Conservation (phyloP, 2,329 filamentous ascomycete genomes). For the Fonsecaea multimorphosa region DNA sequence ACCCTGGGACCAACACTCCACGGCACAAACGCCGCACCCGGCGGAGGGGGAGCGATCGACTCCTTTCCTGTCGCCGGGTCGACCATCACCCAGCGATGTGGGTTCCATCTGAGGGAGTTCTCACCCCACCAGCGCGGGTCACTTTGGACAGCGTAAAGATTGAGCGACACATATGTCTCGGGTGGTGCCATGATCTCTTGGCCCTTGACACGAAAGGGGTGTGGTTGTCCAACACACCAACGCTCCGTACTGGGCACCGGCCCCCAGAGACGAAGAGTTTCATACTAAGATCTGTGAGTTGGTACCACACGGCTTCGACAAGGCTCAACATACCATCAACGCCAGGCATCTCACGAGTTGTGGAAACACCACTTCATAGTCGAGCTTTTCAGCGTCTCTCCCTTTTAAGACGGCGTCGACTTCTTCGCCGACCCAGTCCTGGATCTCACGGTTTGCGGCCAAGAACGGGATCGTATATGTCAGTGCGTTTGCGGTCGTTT, state of each 20-base stretch:
- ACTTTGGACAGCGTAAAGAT: conserved; percentile 42
- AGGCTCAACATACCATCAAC: conserved; percentile 29
- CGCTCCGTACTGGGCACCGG: conserved; percentile 34
- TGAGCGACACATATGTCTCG: conserved; percentile 32
- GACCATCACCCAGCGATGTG: conserved; percentile 45
- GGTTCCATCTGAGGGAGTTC: conserved; percentile 42
- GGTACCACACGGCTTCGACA: not conserved
- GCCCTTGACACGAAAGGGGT: conserved; percentile 30
- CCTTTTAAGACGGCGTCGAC: conserved; percentile 39
- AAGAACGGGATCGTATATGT: conserved; percentile 53
- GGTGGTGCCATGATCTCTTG: conserved; percentile 33
- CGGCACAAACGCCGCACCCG: conserved; percentile 38
- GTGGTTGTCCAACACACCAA: conserved; percentile 23
- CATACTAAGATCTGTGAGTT: conserved; percentile 33
- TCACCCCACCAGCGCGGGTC: conserved; percentile 42
- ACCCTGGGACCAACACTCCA: conserved; percentile 43
- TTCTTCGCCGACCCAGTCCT: conserved; percentile 55
- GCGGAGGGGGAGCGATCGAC: conserved; percentile 19
- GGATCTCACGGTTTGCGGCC: conserved; percentile 52
- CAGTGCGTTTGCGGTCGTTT: conserved; percentile 57
- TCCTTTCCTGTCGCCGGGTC: conserved; percentile 25
- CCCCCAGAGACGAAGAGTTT: conserved; percentile 41
- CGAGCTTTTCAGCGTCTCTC: not conserved
- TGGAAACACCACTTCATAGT: conserved; percentile 31
- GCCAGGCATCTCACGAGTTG: conserved; percentile 28